Base-by-base conservation (phyloP, 441 rosid genomes). In the Isatis lusitanica region DNA sequence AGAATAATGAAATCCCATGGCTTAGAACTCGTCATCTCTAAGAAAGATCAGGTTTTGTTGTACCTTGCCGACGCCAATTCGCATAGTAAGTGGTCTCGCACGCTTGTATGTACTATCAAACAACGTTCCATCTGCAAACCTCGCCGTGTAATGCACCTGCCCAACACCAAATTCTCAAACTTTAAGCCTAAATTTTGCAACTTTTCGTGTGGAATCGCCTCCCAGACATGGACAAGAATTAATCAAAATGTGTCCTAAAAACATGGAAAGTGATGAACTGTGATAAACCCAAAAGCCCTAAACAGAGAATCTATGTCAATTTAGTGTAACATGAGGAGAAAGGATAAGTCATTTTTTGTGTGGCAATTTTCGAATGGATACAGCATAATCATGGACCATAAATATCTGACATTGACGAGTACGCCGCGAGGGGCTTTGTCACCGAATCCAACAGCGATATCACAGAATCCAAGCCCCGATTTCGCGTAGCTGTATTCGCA, bases 51-150 rank as follows among this genome's bases (percentile, higher is more conserved):
- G 59, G 6, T 8, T 46, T 2, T 55, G 33, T 24, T 43, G 46
- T 83, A 82, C 97, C 95, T 91, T 94, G 16, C 97, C 93, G 18
- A 87, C 85, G 2, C 98, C 98, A 84, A 94, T 78, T 35, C 97
- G 90, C 97, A 94, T 88, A 13, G 98, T 90, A 47, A 94, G 98
- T 30, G 96, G 91, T 81, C 97, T 87, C 15, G 81, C 90, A 16
- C 97, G 92, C 79, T 94, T 94, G 68, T 94, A 94, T 79, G 93
- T 91, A 83, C 98, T 94, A 62, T 91, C 97, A 71, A 94, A 92
- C 73, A 94, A 85, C 24, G 62, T 92, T 30, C 98, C 97, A 85
- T 92, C 93, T 2, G 88, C 89, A 82, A 94, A 92, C 78, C 97
- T 87, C 61, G 97, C 97, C 31, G 97, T 92, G 71, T 94, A 88